Evolutionary conservation across 1,139 yeast genomes (phyloP), one percentile per base, ranked within the genome.

Genomic region (Kurtzmaniella quercitrusa): DNA sequence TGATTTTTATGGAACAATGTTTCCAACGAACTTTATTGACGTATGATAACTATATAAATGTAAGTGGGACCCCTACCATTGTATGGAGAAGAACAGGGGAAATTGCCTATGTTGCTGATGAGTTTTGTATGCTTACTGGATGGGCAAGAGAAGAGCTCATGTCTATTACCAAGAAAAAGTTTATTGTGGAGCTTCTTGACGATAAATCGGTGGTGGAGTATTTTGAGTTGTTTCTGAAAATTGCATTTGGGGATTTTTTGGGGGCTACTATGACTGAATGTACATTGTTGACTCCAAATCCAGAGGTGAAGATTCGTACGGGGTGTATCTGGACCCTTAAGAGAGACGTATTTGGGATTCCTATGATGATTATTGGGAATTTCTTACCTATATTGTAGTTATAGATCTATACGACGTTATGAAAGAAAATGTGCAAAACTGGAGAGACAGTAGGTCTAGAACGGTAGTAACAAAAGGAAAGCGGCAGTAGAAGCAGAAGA

Each of bases 71-170:
- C 0, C 98, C 98, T 0, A 90, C 97, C 0, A 79, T 91, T 23
- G 93, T 90, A 5, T 93, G 98, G 98, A 72, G 98, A 50, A 73
- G 98, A 46, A 90, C 96, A 1, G 96, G 97, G 9, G 96, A 91
- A 60, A 87, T 93, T 17, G 95, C 96, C 0, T 91, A 90, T 47
- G 95, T 91, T 2, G 95, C 96, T 10, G 87, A 85, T 53, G 98
- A 93, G 62, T 93, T 93, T 59, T 85, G 94, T 52, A 76, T 88
- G 14, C 68, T 93, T 19, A 89, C 97, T 1, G 98, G 97, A 2
- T 90, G 98, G 97, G 66, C 82, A 10, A 76, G 78, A 51, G 84
- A 81, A 37, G 85, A 83, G 47, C 64, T 90, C 42, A 68, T 70
- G 18, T 47, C 55, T 6, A 53, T 53, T 6, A 72, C 72, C 39